A percentile compares a stretch with the other conserved stretches of the same genome.
phyloP scores from a whole-genome alignment of 1,284 basidiomycete species.

The Butyriboletus appendiculatus region DNA sequence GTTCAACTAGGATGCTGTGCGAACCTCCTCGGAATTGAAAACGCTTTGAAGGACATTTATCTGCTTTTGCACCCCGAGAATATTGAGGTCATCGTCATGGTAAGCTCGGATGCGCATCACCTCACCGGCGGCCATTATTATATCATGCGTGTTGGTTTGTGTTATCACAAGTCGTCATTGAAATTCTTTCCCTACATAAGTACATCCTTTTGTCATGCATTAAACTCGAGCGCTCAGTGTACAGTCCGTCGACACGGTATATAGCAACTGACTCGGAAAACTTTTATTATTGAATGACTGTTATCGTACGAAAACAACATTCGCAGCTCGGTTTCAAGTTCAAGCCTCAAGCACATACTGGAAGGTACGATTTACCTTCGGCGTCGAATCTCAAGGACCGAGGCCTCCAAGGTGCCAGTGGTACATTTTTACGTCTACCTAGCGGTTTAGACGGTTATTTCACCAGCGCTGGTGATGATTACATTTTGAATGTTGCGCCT shows the following conservation, averaged over 20 bases:
- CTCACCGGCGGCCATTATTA: neutral
- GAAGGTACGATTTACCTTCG: too few species aligned
- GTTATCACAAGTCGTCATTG: neutral
- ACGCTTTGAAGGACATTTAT: neutral
- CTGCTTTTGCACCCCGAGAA: neutral
- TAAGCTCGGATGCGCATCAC: neutral
- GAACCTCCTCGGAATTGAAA: neutral
- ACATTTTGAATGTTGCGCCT: neutral
- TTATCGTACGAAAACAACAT: neutral
- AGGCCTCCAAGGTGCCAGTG: neutral
- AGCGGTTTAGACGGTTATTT: neutral
- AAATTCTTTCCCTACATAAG: too few species aligned
- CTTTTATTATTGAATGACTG: too few species aligned
- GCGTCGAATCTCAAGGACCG: too few species aligned
- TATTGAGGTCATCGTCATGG: neutral
- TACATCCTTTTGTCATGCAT: neutral
- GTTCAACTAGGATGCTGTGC: neutral
- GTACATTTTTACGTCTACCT: neutral
- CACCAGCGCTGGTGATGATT: neutral
- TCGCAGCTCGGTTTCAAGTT: neutral
- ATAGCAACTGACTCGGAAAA: neutral
- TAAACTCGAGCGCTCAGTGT: neutral
- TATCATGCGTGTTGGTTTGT: neutral
- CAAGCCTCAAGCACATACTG: too few species aligned
- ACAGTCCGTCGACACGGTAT: neutral